Conservation (phyloP, 192 early-diverging fungal genomes). For the Linnemannia hyalina region DNA sequence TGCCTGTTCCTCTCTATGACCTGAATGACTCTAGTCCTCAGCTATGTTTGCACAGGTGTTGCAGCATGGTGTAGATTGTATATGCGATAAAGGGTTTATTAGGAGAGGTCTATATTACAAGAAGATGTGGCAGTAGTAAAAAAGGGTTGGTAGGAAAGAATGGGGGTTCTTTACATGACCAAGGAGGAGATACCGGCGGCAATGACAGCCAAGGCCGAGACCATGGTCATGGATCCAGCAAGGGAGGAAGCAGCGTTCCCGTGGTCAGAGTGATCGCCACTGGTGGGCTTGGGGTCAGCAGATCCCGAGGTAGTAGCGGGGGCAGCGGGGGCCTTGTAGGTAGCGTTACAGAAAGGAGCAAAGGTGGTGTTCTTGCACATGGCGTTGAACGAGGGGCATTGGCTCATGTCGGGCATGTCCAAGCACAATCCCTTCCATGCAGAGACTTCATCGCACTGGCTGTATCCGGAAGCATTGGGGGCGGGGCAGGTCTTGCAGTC, state of each 20-base stretch:
- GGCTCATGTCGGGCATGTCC: conserved; percentile 51
- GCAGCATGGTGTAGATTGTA: neutral
- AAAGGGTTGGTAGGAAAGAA: neutral
- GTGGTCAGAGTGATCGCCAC: conserved; percentile 24
- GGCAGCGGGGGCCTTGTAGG: conserved; percentile 21
- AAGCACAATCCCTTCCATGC: conserved; percentile 51
- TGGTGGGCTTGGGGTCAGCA: conserved; percentile 5
- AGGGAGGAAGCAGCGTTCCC: conserved; percentile 19
- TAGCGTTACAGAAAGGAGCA: conserved; percentile 38
- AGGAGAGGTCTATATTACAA: neutral
- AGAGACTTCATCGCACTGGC: conserved; percentile 46
- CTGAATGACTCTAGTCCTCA: neutral
- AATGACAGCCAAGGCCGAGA: conserved; percentile 15
- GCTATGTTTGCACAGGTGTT: neutral
- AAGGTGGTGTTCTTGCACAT: conserved; percentile 48
- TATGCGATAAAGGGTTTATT: neutral
- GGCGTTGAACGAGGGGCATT: conserved; percentile 46
- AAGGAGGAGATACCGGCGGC: conserved; percentile 14
- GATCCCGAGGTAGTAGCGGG: conserved; percentile 11
- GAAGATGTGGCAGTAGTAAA: neutral
- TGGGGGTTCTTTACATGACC: conserved; percentile 13
- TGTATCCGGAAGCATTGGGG: conserved; percentile 49
- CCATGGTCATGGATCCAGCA: conserved; percentile 22
- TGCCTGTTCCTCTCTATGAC: neutral
- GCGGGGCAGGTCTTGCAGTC: conserved; percentile 56